Evolutionary conservation across 2,329 filamentous ascomycete genomes (phyloP), one percentile per base, ranked within the genome.

Genomic region (Fusarium secorum): DNA sequence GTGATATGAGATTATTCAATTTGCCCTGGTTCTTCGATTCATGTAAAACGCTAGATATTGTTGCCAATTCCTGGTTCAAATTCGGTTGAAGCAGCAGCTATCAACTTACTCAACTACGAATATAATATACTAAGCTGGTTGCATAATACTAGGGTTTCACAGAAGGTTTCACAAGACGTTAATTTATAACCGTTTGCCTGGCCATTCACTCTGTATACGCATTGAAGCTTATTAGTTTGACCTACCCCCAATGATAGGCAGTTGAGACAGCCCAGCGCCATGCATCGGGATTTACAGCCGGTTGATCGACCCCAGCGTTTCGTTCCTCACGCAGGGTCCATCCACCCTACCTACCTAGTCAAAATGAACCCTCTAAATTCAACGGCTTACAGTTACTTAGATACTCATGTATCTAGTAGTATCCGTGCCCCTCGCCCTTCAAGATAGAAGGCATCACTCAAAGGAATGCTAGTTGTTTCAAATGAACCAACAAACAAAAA

Each of bases 301-400:
- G 60, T 67, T 63, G 65, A 61, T 69, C 60, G 51, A 36, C 60
- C 44, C 39, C 36, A 55, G 44, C 42, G 55, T 65, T 69, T 56
- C 39, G 60, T 60, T 52, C 54, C 32, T 56, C n/a, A 46, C 48
- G 49, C 57, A 72, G 69, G 69, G 69, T 57, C 56, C 61, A 69
- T 60, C 53, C 57, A 69, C 69, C 69, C 69, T n/a, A n/a, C n/a
- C n/a, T n/a, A n/a, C n/a, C n/a, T 59, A 58, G 69, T 44, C 38
- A 32, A 30, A 61, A 33, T 67, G 45, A 67, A 35, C 56, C 33
- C 24, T 45, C 45, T 56, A 41, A 53, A 41, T 59, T 57, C 46
- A 32, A 49, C n/a, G 66, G 63, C 53, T 54, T 70, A 38, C 20
- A 49, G 69, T 38, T 38, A 38, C 18, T 36, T 36, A 36, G 7